These are phyloP conservation scores for Colletotrichum sp. DNA, from an alignment of 2,329 filamentous ascomycete species.

Conservation along the genomic window DNA sequence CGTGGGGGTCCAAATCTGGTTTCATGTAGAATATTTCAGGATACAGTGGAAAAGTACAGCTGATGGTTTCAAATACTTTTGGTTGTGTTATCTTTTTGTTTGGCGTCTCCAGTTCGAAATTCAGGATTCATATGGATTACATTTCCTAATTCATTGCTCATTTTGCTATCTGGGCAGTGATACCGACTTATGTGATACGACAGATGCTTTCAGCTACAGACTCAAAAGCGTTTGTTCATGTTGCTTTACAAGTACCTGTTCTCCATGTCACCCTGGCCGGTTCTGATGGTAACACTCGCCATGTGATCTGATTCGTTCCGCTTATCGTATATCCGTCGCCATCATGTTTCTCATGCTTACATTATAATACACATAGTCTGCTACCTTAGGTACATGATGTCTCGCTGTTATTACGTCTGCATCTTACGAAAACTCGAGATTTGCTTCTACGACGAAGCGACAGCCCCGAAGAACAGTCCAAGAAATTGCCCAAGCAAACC, in stretches of 20 bases:
- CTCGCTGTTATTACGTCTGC: neutral
- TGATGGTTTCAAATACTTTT: neutral
- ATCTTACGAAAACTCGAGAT: neutral
- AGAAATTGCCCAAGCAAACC: neutral
- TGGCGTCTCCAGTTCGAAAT: neutral
- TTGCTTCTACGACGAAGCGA: neutral
- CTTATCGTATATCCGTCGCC: neutral
- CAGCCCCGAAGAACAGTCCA: neutral
- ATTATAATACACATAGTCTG: neutral
- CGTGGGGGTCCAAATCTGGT: neutral
- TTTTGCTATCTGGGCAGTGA: neutral
- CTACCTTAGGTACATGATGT: neutral
- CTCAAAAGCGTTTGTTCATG: neutral
- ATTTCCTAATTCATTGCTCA: neutral
- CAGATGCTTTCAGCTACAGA: neutral
- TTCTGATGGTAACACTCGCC: neutral
- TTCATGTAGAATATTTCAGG: neutral
- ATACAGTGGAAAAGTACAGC: neutral
- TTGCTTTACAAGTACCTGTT: no score
- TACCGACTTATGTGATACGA: neutral
- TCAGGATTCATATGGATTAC: neutral
- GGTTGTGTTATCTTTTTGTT: neutral
- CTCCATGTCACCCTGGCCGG: neutral
- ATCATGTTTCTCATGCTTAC: neutral
- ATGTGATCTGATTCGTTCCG: neutral